Conservation (phyloP, 2,329 filamentous ascomycete species). For the Apiospora kogelbergensis region DNA sequence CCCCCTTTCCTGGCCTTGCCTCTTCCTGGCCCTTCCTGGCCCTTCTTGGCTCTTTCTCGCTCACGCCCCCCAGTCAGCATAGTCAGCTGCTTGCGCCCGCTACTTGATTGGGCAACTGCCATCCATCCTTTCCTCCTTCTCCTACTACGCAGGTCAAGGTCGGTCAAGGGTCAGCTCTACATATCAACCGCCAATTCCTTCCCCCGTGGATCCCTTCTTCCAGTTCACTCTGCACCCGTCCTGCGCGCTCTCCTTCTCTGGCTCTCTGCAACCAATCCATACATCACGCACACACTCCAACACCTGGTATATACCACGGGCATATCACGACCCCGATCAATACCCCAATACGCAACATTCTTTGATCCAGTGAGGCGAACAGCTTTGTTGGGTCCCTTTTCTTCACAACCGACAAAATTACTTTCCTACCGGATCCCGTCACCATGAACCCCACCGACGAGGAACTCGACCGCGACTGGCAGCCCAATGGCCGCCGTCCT, state of each 20-base stretch:
- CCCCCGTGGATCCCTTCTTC: slow-evolving; percentile 6
- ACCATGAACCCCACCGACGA: slow-evolving; percentile 54
- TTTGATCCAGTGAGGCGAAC: neutral
- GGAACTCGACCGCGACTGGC: slow-evolving; percentile 76
- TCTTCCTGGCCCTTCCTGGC: neutral
- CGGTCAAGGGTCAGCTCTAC: slow-evolving; percentile 5
- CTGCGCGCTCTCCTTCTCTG: neutral
- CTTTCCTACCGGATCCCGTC: slow-evolving; percentile 12
- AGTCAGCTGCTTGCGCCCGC: neutral
- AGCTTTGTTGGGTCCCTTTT: neutral
- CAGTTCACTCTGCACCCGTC: neutral
- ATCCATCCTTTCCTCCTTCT: slow-evolving; percentile 4
- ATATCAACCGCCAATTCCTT: slow-evolving; percentile 7
- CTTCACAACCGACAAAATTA: neutral
- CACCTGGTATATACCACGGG: neutral
- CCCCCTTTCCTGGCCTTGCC: neutral
- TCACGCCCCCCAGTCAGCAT: neutral
- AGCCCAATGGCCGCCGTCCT: slow-evolving; percentile 74
- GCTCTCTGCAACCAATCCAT: neutral
- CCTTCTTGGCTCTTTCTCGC: neutral
- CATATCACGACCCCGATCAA: neutral
- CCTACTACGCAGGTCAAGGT: neutral
- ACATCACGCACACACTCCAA: neutral
- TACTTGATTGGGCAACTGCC: neutral
- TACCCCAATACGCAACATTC: neutral